Evolutionary conservation across 306 rosid species (phyloP).

Genomic region (Ammopiptanthus mongolicus): DNA sequence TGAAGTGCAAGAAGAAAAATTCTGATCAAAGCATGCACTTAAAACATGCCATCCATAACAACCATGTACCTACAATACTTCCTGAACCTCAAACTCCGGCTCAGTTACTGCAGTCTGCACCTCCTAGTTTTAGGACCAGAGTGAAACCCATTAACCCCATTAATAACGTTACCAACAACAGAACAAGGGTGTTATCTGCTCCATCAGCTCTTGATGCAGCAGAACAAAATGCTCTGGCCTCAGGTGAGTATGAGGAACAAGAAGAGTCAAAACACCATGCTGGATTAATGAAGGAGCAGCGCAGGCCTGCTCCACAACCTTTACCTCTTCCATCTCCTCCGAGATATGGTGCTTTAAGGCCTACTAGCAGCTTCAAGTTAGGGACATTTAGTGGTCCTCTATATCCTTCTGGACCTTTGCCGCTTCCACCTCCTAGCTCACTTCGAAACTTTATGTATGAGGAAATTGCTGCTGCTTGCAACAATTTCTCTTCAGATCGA

Average conservation of each 20-base stretch:
- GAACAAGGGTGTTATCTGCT: conserved; percentile 66
- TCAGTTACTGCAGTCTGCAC: conserved; percentile 51
- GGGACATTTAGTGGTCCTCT: conserved; percentile 45
- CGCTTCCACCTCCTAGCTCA: conserved; percentile 51
- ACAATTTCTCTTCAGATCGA: conserved; percentile 57
- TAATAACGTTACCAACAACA: conserved; percentile 29
- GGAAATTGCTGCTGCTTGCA: conserved; percentile 73
- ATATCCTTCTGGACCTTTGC: conserved; percentile 63
- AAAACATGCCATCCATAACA: conserved; percentile 25
- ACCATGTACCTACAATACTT: conserved; percentile 36
- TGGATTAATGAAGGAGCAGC: conserved; percentile 37
- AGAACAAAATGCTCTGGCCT: conserved; percentile 48
- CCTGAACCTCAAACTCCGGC: conserved; percentile 58
- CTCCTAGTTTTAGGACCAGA: conserved; percentile 66
- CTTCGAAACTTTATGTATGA: conserved; percentile 49
- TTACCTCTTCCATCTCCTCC: conserved; percentile 83
- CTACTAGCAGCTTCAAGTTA: conserved; percentile 50
- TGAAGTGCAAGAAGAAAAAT: conserved; percentile 66
- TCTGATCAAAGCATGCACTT: conserved; percentile 27
- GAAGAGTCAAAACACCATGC: conserved; percentile 42
- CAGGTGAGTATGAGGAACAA: conserved; percentile 49
- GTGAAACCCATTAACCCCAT: conserved; percentile 51
- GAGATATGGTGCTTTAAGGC: conserved; percentile 36
- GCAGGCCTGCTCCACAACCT: conserved; percentile 52
- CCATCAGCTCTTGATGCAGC: conserved; percentile 69